Evolutionary conservation across 139 green algal species (phyloP).

Genomic region (Chlorella sp.): DNA sequence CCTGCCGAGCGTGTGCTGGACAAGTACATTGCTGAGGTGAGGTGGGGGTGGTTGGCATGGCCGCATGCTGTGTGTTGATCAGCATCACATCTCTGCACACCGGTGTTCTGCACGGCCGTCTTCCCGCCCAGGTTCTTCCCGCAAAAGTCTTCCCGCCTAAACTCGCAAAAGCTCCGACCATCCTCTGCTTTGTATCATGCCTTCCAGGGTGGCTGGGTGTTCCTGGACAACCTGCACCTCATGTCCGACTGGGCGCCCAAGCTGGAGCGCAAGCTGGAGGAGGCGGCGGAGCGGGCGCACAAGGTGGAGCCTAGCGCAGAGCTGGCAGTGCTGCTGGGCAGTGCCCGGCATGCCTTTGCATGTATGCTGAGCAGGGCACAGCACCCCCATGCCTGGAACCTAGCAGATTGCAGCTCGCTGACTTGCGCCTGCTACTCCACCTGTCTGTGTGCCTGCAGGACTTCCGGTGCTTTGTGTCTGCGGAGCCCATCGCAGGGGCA

Average conservation of each 20-base stretch:
- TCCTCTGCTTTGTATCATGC: background rate
- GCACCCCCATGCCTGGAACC: background rate
- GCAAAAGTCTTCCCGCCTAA: background rate
- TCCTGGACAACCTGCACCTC: slow-evolving; percentile 90
- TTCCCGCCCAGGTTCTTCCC: no score
- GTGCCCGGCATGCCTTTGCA: background rate
- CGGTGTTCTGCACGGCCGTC: no score
- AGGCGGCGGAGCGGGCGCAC: slow-evolving; percentile 47
- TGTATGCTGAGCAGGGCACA: background rate
- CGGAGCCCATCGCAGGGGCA: slow-evolving; percentile 89
- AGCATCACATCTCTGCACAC: background rate
- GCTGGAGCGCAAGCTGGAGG: slow-evolving; percentile 73
- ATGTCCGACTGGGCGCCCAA: slow-evolving; percentile 85
- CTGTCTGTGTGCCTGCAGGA: slow-evolving; percentile 39
- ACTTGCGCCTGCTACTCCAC: background rate
- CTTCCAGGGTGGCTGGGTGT: slow-evolving; percentile 84
- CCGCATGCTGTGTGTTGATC: background rate
- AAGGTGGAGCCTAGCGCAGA: background rate
- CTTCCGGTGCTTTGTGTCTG: slow-evolving; percentile 93
- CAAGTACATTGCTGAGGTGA: slow-evolving; percentile 27
- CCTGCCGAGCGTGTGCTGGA: slow-evolving; percentile 19
- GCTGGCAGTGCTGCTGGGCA: no score
- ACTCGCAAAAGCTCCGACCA: background rate
- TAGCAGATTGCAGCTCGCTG: background rate
- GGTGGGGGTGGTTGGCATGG: background rate